phyloP scores from a whole-genome alignment of 2,329 filamentous ascomycete genomes.

The Aspergillus felis region DNA sequence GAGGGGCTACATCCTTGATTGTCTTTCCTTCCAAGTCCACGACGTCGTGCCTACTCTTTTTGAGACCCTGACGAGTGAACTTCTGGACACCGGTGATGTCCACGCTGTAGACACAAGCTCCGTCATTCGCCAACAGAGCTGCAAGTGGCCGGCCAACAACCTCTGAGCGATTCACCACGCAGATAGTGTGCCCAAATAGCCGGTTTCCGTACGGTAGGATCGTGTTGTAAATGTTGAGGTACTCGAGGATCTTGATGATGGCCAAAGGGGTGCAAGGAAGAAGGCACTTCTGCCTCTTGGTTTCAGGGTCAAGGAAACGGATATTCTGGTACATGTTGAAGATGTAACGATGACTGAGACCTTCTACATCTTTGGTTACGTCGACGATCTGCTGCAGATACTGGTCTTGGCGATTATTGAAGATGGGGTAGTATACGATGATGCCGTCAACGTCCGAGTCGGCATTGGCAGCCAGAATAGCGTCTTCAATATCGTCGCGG shows the following conservation, averaged over 20 bases:
- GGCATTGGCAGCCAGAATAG: slow-evolving; percentile 77
- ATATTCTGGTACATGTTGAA: slow-evolving; percentile 99
- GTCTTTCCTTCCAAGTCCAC: slow-evolving; percentile 76
- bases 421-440: slow-evolving; percentile 98
- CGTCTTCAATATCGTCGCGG: slow-evolving; percentile 86
- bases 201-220: slow-evolving; percentile 90
- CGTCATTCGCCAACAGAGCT: slow-evolving; percentile 91
- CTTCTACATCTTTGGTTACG: slow-evolving; percentile 90
- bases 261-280: slow-evolving; percentile 94
- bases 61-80: slow-evolving; percentile 83
- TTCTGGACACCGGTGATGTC: slow-evolving; percentile 88
- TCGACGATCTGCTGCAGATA: slow-evolving; percentile 95
- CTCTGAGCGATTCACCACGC: slow-evolving; percentile 93
- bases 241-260: slow-evolving; percentile 94
- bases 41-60: slow-evolving; percentile 80
- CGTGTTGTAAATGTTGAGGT: slow-evolving; percentile 93
- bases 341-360: slow-evolving; percentile 86
- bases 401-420: slow-evolving; percentile 82
- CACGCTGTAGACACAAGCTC: slow-evolving; percentile 90
- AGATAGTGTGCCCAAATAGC: slow-evolving; percentile 88
- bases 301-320: slow-evolving; percentile 74
- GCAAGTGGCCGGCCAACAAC: slow-evolving; percentile 92
- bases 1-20: slow-evolving; percentile 73
- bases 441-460: slow-evolving; percentile 77
- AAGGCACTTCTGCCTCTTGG: slow-evolving; percentile 75